These are phyloP conservation scores for Fomitopsis serialis DNA, from an alignment of 768 basidiomycete species.

Conservation along the genomic window DNA sequence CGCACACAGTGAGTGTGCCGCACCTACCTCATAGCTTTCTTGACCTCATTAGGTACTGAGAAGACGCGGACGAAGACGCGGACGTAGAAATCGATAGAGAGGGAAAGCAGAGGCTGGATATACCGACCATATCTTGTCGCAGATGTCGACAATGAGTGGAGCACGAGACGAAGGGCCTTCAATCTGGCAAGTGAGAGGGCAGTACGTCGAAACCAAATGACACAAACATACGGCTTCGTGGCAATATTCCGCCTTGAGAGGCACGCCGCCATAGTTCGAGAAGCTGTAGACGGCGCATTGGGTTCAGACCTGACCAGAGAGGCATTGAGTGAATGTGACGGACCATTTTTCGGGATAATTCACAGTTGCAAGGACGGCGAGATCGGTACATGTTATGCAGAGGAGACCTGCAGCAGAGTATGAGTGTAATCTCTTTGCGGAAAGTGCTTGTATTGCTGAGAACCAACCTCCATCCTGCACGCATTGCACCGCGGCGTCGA, in stretches of 20 bases:
- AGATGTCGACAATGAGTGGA: constrained; percentile 78
- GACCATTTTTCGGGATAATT: constrained; percentile 98
- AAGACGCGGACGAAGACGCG: constrained; percentile 82
- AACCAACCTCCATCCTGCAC: constrained; percentile 76
- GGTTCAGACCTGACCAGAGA: too few relatives aligned
- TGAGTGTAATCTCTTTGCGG: neutral
- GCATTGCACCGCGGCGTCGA: constrained; percentile 89
- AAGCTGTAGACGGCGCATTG: constrained; percentile 45
- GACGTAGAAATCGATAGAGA: constrained; percentile 97
- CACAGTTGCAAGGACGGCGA: constrained; percentile 86
- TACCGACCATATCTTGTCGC: constrained; percentile 91
- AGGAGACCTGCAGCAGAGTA: constrained; percentile 57
- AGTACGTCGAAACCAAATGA: neutral
- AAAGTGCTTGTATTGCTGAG: neutral
- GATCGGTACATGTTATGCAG: constrained; percentile 95
- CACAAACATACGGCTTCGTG: constrained; percentile 75
- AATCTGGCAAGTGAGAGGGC: constrained; percentile 1
- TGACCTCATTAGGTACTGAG: constrained; percentile 75
- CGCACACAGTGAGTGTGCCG: too few relatives aligned
- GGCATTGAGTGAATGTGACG: neutral
- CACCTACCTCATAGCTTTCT: constrained; percentile 70
- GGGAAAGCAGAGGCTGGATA: constrained; percentile 81
- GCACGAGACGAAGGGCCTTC: constrained; percentile 86
- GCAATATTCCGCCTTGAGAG: constrained; percentile 88
- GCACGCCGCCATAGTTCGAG: constrained; percentile 91